Evolutionary conservation across 305 asterid genomes (phyloP).

Genomic region (Solanum hybrid): DNA sequence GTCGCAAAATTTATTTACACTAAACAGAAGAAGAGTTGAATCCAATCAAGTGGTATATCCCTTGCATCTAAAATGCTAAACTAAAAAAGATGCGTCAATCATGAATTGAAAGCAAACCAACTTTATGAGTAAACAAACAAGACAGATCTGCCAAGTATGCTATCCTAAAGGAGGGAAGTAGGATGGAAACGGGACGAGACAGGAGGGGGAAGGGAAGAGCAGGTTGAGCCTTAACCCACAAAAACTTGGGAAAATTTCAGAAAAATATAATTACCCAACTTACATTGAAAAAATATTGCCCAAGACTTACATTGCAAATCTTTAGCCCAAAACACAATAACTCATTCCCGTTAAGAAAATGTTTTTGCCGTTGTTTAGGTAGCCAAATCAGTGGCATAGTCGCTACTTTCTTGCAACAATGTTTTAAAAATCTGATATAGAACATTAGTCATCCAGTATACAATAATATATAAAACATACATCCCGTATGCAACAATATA

Average conservation of each 20-base stretch:
- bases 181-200: not conserved
- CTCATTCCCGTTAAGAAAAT: not conserved
- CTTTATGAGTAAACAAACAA: not conserved
- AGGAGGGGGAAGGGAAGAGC: not conserved
- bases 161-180: not conserved
- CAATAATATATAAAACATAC: not conserved
- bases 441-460: not conserved
- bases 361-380: not conserved
- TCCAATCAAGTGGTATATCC: not conserved
- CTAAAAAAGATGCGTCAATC: not conserved
- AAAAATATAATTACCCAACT: not conserved
- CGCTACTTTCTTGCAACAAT: not conserved
- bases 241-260: not conserved
- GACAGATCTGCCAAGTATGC: not conserved
- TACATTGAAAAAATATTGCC: not conserved
- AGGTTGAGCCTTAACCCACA: not conserved
- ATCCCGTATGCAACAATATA: not conserved
- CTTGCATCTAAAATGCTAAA: not conserved
- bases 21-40: not conserved
- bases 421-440: not conserved
- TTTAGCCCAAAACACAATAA: not conserved
- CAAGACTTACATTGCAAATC: not conserved
- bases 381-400: not conserved
- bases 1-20: slow-evolving; percentile 11
- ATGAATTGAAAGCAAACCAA: not conserved